Percentiles rank a stretch among this genome's conserved stretches.
Evolutionary conservation across 2,329 filamentous ascomycete genomes (phyloP).

Genomic region (Talaromyces sp.): DNA sequence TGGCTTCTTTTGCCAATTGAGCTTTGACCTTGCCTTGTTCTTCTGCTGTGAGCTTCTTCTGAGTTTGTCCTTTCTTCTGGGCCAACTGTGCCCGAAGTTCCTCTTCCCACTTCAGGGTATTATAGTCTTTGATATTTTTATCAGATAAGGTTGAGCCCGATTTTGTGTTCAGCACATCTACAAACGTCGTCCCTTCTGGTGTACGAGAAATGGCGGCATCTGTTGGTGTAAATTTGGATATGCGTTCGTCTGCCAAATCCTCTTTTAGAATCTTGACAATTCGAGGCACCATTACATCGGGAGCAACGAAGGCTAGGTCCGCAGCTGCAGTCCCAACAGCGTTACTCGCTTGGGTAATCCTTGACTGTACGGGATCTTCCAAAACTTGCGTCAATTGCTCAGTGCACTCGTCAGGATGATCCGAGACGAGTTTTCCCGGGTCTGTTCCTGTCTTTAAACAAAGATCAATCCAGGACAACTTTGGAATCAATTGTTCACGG

Average conservation of each 20-base stretch:
- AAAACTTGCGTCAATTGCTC: slow-evolving; percentile 57
- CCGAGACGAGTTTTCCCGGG: slow-evolving; percentile 69
- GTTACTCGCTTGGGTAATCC: slow-evolving; percentile 40
- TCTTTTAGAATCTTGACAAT: slow-evolving; percentile 68
- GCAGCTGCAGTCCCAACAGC: slow-evolving; percentile 82
- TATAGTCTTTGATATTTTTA: slow-evolving; percentile 92
- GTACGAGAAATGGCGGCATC: slow-evolving; percentile 93
- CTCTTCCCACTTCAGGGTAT: slow-evolving; percentile 95
- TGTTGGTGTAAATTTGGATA: slow-evolving; percentile 70
- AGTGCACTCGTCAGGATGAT: slow-evolving; percentile 60
- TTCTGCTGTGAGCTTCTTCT: slow-evolving; percentile 85
- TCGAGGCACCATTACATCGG: slow-evolving; percentile 69
- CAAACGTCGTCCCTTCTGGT: slow-evolving; percentile 77
- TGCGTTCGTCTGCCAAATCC: slow-evolving; percentile 66
- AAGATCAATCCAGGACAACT: slow-evolving; percentile 80
- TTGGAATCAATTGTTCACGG: slow-evolving; percentile 70
- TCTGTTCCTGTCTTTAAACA: slow-evolving; percentile 76
- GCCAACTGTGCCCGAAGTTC: slow-evolving; percentile 81
- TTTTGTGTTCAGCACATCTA: slow-evolving; percentile 88
- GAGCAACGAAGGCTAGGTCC: slow-evolving; percentile 89
- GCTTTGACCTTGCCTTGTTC: slow-evolving; percentile 86
- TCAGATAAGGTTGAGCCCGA: slow-evolving; percentile 63
- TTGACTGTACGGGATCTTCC: slow-evolving; percentile 38
- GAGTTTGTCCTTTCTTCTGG: slow-evolving; percentile 78
- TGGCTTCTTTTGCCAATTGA: slow-evolving; percentile 80